Conservation (phyloP, 2,329 filamentous ascomycete genomes). For the Paraconiothyrium brasiliense region DNA sequence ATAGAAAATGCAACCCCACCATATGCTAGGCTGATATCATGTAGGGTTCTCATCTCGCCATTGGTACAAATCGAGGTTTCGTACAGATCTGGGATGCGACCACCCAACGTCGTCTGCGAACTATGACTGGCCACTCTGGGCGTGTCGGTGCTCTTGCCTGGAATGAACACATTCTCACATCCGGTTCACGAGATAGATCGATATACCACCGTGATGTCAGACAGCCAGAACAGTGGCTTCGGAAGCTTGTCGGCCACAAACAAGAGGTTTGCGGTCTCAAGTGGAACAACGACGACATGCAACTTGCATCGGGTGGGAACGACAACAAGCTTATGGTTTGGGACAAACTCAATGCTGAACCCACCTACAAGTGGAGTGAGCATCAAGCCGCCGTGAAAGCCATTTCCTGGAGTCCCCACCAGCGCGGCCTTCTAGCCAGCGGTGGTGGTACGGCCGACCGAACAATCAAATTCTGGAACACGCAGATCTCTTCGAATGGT, state of each 20-base stretch:
- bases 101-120: conserved; percentile 81
- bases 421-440: conserved; percentile 91
- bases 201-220: conserved; percentile 97
- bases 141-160: conserved; percentile 93
- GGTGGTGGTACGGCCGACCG: conserved; percentile 95
- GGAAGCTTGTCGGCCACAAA: conserved; percentile 91
- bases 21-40: conserved; percentile 19
- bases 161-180: conserved; percentile 98
- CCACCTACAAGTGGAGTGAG: conserved; percentile 91
- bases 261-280: conserved; percentile 97
- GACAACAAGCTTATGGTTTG: conserved; percentile 99
- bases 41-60: conserved; percentile 88
- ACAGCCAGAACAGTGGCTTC: conserved; percentile 87
- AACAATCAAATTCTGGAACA: conserved; percentile 98
- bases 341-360: conserved; percentile 94
- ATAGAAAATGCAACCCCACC: not conserved
- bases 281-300: conserved; percentile 96
- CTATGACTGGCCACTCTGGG: conserved; percentile 96
- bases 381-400: conserved; percentile 97
- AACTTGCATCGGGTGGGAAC: conserved; percentile 94
- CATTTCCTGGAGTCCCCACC: conserved; percentile 97
- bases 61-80: conserved; percentile 91
- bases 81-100: conserved; percentile 99
- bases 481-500: conserved; percentile 73
- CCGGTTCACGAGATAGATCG: conserved; percentile 88